Conservation (phyloP, 129 eudicot species). For the Apium graveolens region DNA sequence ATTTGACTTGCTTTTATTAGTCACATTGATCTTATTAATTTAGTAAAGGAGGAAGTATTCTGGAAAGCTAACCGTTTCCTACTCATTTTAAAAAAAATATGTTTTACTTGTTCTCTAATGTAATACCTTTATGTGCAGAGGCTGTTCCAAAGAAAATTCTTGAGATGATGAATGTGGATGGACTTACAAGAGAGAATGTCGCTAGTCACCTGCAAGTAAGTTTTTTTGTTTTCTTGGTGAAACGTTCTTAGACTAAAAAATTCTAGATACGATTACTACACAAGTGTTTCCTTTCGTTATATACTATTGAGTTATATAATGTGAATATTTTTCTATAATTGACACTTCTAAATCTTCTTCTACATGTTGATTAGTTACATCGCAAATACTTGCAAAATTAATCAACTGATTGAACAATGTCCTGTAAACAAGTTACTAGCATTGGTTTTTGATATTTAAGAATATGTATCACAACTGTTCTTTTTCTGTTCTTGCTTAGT, state of each 20-base stretch:
- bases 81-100: neutral
- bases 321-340: neutral
- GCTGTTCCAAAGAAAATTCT: conserved; percentile 96
- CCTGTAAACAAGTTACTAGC: neutral
- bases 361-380: neutral
- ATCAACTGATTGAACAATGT: neutral
- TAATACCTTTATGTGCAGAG: conserved; percentile 40
- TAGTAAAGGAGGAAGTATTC: neutral
- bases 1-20: neutral
- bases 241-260: neutral
- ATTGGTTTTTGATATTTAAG: neutral
- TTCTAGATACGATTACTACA: neutral
- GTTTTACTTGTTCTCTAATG: neutral
- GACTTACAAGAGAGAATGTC: conserved; percentile 86
- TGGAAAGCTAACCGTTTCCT: neutral
- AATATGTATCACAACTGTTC: neutral
- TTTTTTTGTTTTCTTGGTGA: neutral
- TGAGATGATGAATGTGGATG: conserved; percentile 92
- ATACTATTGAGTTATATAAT: neutral
- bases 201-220: conserved; percentile 96
- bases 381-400: neutral
- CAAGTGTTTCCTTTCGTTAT: neutral
- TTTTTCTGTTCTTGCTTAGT: neutral
- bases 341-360: neutral
- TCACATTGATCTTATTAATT: neutral